Base-by-base conservation (phyloP, 2,329 filamentous ascomycete genomes). In the Diaporthe citriasiana region DNA sequence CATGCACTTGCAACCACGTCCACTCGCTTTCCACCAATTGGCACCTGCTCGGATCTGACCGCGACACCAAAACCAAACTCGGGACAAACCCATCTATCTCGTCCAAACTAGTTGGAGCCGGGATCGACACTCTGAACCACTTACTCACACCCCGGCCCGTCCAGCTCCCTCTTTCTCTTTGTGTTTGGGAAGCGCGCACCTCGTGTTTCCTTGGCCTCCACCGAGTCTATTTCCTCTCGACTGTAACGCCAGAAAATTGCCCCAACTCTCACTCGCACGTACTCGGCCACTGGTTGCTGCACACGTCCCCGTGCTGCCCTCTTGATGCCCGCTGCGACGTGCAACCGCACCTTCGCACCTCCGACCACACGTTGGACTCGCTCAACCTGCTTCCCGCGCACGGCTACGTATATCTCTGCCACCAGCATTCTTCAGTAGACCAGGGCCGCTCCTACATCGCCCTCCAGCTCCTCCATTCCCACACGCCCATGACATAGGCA, bases 1-100 rank as follows among this genome's bases (percentile, higher is more conserved):
- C 38, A 45, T 45, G 63, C 71, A 30, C 45, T 33, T 57, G 45
- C 30, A 42, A 51, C 72, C 72, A 60, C 66, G 33, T 73, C 66
- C 72, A 42, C 56, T 74, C 73, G 73, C 68, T 74, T 55, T 63
- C 68, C 27, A 50, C 42, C 59, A 51, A 65, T 47, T 47, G 59
- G 51, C 50, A 47, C 72, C 15, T 27, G 53, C 56, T 42, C 53
- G 51, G 60, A 60, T 66, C 63, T 66, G 63, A 66, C 63, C 63
- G 63, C 63, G 63, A 66, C 63, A 66, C 63, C 45, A 66, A 66
- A 27, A 66, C 45, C 51, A 51, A 30, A 51, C 30, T 66, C 60
- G 60, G 63, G 63, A 53, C 63, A 66, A 68, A 40, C 63, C 47
- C 47, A 68, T 63, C 69, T 12, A 30, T 33, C 30, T 42, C 56